Conservation (phyloP, 1,284 basidiomycete genomes). For the Xanthoconium separans region DNA sequence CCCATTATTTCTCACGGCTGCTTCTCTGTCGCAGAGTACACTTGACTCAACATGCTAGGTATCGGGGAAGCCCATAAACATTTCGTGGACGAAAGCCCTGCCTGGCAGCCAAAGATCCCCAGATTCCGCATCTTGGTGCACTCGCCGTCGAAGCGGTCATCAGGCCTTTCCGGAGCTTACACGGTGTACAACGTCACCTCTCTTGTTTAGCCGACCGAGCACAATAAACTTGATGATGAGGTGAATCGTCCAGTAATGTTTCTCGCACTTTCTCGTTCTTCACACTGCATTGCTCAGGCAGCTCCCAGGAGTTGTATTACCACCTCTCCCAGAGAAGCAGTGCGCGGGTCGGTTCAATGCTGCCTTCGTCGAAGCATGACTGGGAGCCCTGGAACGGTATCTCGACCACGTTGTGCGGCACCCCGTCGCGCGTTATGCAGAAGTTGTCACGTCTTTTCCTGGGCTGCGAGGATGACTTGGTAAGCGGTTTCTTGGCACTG, state of each 20-base stretch:
- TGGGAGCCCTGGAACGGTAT: slow-evolving; percentile 80
- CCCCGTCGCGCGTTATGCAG: slow-evolving; percentile 74
- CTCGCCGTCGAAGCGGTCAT: slow-evolving; percentile 71
- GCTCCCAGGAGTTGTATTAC: slow-evolving; percentile 74
- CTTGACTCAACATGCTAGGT: slow-evolving; percentile 37
- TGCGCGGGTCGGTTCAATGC: slow-evolving; percentile 77
- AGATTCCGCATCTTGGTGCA: slow-evolving; percentile 75
- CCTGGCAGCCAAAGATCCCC: slow-evolving; percentile 72
- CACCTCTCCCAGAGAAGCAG: slow-evolving; percentile 81
- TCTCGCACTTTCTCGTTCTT: slow-evolving; percentile 81
- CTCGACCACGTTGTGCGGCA: slow-evolving; percentile 71
- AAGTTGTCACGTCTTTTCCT: slow-evolving; percentile 83
- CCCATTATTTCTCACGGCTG: slow-evolving; percentile 26
- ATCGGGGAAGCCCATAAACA: slow-evolving; percentile 63
- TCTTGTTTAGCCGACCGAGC: slow-evolving; percentile 48
- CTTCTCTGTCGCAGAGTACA: slow-evolving; percentile 34
- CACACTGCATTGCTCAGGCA: slow-evolving; percentile 65
- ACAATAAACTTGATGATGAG: slow-evolving; percentile 22
- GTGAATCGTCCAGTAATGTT: slow-evolving; percentile 54
- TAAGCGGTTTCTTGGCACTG: slow-evolving; percentile 36
- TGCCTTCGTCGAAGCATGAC: slow-evolving; percentile 79
- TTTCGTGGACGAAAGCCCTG: slow-evolving; percentile 69
- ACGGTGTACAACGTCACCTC: slow-evolving; percentile 77
- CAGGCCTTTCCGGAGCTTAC: slow-evolving; percentile 67
- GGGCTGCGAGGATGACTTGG: slow-evolving; percentile 67